These are phyloP conservation scores for Globisporangium camurandrum DNA, from an alignment of 352 stramenopile species.

Conservation along the genomic window DNA sequence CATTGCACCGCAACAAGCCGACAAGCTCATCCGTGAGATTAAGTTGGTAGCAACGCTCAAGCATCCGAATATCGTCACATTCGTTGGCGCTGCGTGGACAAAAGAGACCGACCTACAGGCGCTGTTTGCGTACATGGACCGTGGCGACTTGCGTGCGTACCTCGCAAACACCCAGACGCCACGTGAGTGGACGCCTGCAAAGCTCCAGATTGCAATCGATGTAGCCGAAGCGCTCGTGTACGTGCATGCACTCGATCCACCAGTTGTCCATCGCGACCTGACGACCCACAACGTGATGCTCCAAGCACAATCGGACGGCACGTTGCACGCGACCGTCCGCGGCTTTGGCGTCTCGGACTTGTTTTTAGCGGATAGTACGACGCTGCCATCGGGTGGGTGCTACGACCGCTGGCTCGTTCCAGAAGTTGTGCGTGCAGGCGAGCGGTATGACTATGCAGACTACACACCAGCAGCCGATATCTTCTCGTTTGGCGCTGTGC, in stretches of 20 bases:
- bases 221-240: constrained; percentile 57
- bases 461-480: constrained; percentile 20
- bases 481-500: constrained; percentile 36
- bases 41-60: constrained; percentile 5
- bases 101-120: constrained; percentile 1
- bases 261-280: constrained; percentile 28
- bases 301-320: constrained; percentile 4
- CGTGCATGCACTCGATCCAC: constrained; percentile 50
- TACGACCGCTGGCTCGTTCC: constrained; percentile 29
- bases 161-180: constrained; percentile 13
- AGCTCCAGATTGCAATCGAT: constrained; percentile 46
- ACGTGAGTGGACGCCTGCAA: constrained; percentile 28
- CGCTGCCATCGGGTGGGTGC: constrained; percentile 25
- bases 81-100: constrained; percentile 6
- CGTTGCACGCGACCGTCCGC: too few relatives aligned
- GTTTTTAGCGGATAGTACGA: constrained; percentile 31
- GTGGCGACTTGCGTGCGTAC: constrained; percentile 37
- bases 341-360: constrained; percentile 50
- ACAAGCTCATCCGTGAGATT: constrained; percentile 3
- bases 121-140: constrained; percentile 10
- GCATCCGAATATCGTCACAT: constrained; percentile 3
- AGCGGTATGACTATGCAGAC: constrained; percentile 28
- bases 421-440: constrained; percentile 38
- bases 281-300: not conserved
- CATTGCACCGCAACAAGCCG: not conserved